A percentile compares a stretch with the other conserved stretches of the same genome.
Conservation (phyloP, 1,139 yeast genomes). For the Lodderomyces orthopsilosis region DNA sequence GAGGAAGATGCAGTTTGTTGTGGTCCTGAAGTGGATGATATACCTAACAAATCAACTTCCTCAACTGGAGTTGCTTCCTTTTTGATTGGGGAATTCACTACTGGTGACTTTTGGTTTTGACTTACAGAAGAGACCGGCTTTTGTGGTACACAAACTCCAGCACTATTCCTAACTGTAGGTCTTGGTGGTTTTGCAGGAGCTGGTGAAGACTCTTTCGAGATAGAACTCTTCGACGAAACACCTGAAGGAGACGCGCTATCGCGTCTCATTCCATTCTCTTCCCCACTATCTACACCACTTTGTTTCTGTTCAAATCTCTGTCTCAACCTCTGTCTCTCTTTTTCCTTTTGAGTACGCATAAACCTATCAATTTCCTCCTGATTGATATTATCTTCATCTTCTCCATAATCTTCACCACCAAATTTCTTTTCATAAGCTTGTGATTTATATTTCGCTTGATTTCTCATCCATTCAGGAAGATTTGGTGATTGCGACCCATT, state of each 20-base stretch:
- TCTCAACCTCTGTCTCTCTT: slow-evolving; percentile 35
- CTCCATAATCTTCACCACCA: slow-evolving; percentile 43
- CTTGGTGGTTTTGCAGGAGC: slow-evolving; percentile 5
- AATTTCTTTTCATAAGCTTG: slow-evolving; percentile 37
- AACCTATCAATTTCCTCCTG: slow-evolving; percentile 39
- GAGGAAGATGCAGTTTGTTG: background rate
- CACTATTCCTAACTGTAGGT: background rate
- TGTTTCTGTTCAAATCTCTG: slow-evolving; percentile 21
- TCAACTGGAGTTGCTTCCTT: background rate
- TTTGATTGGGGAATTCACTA: background rate
- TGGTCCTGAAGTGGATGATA: slow-evolving; percentile 6
- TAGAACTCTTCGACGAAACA: slow-evolving; percentile 1
- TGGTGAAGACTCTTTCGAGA: background rate
- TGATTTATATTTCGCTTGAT: slow-evolving; percentile 49
- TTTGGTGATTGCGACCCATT: slow-evolving; percentile 22
- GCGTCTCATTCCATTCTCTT: background rate
- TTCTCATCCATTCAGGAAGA: slow-evolving; percentile 79
- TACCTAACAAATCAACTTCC: slow-evolving; percentile 28
- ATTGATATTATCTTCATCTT: slow-evolving; percentile 45
- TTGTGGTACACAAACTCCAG: too few relatives aligned
- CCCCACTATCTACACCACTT: background rate
- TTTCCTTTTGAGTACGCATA: slow-evolving; percentile 37
- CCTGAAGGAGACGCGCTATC: slow-evolving; percentile 1
- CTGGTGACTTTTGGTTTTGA: background rate
- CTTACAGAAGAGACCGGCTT: too few relatives aligned